Evolutionary conservation across 305 asterid species (phyloP).

Genomic region (Nicotiana rustica): DNA sequence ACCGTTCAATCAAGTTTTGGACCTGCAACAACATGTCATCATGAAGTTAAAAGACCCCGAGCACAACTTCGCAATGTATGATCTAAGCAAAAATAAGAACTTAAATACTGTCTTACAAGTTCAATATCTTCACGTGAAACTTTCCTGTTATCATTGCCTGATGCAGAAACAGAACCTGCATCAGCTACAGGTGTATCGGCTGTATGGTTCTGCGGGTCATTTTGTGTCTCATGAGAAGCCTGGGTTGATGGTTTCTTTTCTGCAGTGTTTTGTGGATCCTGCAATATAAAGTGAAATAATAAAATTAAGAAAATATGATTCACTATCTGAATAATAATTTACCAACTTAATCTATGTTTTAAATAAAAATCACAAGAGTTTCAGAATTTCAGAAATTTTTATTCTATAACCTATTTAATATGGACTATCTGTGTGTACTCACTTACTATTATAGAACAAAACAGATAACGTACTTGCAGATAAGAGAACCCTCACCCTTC

Average conservation of each 20-base stretch:
- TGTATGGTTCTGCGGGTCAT: constrained; percentile 34
- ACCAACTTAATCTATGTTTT: background rate
- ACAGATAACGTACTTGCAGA: background rate
- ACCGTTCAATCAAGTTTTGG: constrained; percentile 42
- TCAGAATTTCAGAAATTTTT: background rate
- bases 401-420: background rate
- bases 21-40: constrained; percentile 33
- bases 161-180: constrained; percentile 39
- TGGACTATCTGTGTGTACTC: background rate
- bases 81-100: background rate
- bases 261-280: constrained; percentile 29
- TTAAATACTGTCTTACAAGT: constrained; percentile 35
- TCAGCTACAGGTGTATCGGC: constrained; percentile 37
- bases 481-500: background rate
- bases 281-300: background rate
- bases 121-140: constrained; percentile 43
- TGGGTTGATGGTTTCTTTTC: constrained; percentile 36
- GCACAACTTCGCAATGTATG: background rate
- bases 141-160: constrained; percentile 39
- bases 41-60: background rate
- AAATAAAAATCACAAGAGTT: background rate
- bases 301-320: background rate
- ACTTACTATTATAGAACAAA: background rate
- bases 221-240: constrained; percentile 38
- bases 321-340: background rate